Base-by-base conservation (phyloP, 2,329 filamentous ascomycete species). In the Phoma sp. region DNA sequence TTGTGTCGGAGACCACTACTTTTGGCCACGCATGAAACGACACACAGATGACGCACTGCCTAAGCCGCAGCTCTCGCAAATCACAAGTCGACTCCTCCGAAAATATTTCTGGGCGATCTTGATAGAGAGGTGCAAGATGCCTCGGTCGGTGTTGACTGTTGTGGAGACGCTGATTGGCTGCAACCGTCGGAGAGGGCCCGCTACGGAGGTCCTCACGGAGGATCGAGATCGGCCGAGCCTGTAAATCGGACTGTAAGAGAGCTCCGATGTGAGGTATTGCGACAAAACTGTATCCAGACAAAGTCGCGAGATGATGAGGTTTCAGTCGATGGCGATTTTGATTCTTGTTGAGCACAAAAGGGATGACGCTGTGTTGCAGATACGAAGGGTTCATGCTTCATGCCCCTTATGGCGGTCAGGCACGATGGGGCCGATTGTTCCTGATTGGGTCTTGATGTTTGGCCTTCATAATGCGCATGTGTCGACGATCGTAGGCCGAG, bases 131-230 rank as follows among this genome's bases (percentile, higher is more conserved):
- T 18, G 24, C 25, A 52, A 52, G 59, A 62, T 67, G 57, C 64
- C 62, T 67, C 62, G 64, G 62, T 57, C 55, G 55, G 29, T 30
- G 47, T 59, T 36, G 44, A 43, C 41, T 39, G 40, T 30, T 35
- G 13, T 8, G 4, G 36, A 49, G 36, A 44, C 37, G 48, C 47
- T 61, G 62, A 64, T 66, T 64, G 33, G 62, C 25, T 37, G 36
- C 9, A 7, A 6, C 49, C 56, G 18, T n/a, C 45, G 52, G 23
- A 36, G 29, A 24, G 39, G 25, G 7, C 24, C 47, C 52, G 33
- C 40, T 29, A 14, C 42, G 47, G 54, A 55, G 45, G 35, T 30
- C 29, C 14, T 23, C 4, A 46, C 52, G 52, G 52, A 55, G 46
- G 36, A 43, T 55, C 52, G 41, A 5, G 18, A 36, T 54, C 51